A percentile compares a stretch with the other conserved stretches of the same genome.
Conservation (phyloP, 805 yeast species). For the Schwanniomyces vanrijiae region DNA sequence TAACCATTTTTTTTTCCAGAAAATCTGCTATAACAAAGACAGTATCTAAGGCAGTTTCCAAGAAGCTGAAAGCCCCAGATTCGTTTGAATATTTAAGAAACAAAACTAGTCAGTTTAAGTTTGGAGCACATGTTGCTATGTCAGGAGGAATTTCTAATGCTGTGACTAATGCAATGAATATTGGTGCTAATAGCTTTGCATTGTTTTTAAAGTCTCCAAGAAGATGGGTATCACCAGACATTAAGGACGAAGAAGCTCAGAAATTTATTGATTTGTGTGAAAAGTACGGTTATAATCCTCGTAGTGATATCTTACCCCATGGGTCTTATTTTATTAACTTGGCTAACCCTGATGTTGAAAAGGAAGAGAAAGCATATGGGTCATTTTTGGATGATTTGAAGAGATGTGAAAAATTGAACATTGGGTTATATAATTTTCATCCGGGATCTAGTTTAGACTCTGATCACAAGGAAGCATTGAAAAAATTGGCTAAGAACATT, state of each 20-base stretch:
- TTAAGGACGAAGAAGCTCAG: conserved; percentile 62
- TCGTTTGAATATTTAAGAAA: conserved; percentile 19
- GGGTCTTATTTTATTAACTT: conserved; percentile 92
- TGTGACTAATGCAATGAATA: conserved; percentile 48
- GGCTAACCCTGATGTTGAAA: conserved; percentile 85
- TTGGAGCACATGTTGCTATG: conserved; percentile 88
- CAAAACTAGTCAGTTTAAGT: conserved; percentile 38
- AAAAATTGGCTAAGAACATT: conserved; percentile 72
- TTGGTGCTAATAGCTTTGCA: conserved; percentile 82
- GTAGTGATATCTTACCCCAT: conserved; percentile 85
- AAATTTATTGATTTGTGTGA: conserved; percentile 66
- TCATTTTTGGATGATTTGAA: conserved; percentile 83
- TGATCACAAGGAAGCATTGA: conserved; percentile 63
- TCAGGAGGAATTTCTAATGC: conserved; percentile 81
- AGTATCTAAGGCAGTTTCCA: conserved; percentile 6
- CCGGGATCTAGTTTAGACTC: conserved; percentile 84
- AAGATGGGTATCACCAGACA: conserved; percentile 84
- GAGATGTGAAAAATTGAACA: conserved; percentile 81
- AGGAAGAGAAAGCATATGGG: conserved; percentile 70
- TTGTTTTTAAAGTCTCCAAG: conserved; percentile 87
- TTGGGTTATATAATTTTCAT: conserved; percentile 89
- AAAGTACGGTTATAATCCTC: conserved; percentile 64
- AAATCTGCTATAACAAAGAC: background rate
- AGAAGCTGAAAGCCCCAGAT: conserved; percentile 1
- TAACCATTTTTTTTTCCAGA: background rate